phyloP scores from a whole-genome alignment of 2,329 filamentous ascomycete genomes.

The Ophiostoma ips region DNA sequence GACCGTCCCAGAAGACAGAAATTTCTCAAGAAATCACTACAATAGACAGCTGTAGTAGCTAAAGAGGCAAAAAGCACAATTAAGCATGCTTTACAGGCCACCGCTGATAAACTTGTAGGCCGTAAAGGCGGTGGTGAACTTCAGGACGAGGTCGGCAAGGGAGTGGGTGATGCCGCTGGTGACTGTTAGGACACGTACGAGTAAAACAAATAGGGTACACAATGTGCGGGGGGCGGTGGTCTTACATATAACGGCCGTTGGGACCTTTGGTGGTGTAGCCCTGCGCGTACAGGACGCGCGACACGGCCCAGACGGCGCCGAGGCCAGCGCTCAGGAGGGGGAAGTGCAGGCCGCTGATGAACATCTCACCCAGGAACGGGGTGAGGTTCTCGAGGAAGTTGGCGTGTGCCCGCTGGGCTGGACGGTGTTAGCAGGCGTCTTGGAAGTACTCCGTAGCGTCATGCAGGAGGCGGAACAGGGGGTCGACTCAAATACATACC shows the following conservation, averaged over 20 bases:
- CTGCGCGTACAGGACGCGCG: slow-evolving; percentile 37
- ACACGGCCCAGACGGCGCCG: slow-evolving; percentile 38
- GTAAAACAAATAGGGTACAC: not conserved
- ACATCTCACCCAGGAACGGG: slow-evolving; percentile 35
- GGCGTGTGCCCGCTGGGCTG: slow-evolving; percentile 45
- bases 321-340: slow-evolving; percentile 35
- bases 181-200: not conserved
- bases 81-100: too few relatives aligned
- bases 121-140: slow-evolving; percentile 30
- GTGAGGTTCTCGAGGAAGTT: slow-evolving; percentile 51
- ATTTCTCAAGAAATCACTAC: too few relatives aligned
- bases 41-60: too few relatives aligned
- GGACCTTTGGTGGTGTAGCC: slow-evolving; percentile 39
- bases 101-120: slow-evolving; percentile 21
- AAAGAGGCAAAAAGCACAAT: too few relatives aligned
- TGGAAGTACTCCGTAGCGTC: not conserved
- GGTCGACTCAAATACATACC: slow-evolving; percentile 21
- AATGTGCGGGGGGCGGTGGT: not conserved
- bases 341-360: slow-evolving; percentile 42
- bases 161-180: slow-evolving; percentile 24
- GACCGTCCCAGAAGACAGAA: too few relatives aligned
- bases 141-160: slow-evolving; percentile 26
- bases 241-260: slow-evolving; percentile 28
- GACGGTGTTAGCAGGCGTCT: not conserved
- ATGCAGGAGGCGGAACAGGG: too few relatives aligned